Evolutionary conservation across 441 rosid species (phyloP).

Genomic region (Geranium incanum): DNA sequence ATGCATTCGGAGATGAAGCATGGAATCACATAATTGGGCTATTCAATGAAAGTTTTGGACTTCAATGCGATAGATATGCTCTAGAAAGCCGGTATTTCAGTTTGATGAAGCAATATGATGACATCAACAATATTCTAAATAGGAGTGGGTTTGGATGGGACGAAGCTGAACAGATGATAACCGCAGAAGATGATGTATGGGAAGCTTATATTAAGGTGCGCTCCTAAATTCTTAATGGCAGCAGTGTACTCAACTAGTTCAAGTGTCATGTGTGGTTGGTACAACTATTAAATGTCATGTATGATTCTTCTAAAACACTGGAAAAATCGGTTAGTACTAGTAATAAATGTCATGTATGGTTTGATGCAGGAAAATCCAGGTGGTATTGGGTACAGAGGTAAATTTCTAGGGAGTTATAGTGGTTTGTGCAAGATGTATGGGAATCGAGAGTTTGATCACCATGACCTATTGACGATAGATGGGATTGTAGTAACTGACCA

Average conservation of each 20-base stretch:
- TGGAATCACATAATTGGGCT: slow-evolving; percentile 53
- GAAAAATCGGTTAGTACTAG: not conserved
- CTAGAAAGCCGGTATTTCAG: slow-evolving; percentile 45
- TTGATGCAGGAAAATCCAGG: slow-evolving; percentile 59
- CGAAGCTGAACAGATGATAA: slow-evolving; percentile 44
- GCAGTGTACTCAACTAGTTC: not conserved
- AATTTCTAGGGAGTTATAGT: slow-evolving; percentile 34
- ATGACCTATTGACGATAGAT: slow-evolving; percentile 11
- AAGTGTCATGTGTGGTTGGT: not conserved
- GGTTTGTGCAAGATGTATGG: slow-evolving; percentile 48
- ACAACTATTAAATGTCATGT: no score
- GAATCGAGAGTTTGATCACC: slow-evolving; percentile 27
- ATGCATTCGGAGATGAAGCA: slow-evolving; percentile 46
- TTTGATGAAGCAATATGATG: slow-evolving; percentile 62
- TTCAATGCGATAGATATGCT: slow-evolving; percentile 38
- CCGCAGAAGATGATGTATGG: slow-evolving; percentile 51
- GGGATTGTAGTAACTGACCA: slow-evolving; percentile 26
- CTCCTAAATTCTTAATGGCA: not conserved
- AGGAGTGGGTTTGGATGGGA: slow-evolving; percentile 57
- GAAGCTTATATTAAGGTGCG: slow-evolving; percentile 56
- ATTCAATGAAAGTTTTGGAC: slow-evolving; percentile 47
- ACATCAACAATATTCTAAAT: slow-evolving; percentile 48
- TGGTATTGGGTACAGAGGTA: slow-evolving; percentile 44
- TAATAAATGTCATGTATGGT: not conserved
- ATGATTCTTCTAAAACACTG: no score